Conservation (phyloP, 2,329 filamentous ascomycete species). For the Drechslerella dactyloides region DNA sequence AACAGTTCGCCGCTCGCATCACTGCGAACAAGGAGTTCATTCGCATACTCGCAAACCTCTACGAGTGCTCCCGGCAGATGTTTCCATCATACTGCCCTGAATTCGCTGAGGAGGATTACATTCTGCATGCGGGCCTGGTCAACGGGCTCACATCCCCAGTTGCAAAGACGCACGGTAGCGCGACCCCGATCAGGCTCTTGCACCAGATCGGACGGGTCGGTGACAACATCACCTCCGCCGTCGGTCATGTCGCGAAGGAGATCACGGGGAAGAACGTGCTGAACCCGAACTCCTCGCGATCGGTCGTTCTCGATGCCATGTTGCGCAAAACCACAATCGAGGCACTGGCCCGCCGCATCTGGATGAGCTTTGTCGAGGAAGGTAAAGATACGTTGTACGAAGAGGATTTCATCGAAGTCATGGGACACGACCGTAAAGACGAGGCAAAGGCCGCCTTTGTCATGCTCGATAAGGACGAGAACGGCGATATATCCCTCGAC, state of each 20-base stretch:
- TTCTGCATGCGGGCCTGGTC: conserved; percentile 81
- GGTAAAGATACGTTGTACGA: conserved; percentile 77
- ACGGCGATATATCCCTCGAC: conserved; percentile 92
- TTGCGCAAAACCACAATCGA: conserved; percentile 84
- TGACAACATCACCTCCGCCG: conserved; percentile 89
- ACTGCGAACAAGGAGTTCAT: conserved; percentile 88
- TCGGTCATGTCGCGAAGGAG: conserved; percentile 91
- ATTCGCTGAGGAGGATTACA: conserved; percentile 87
- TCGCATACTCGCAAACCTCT: conserved; percentile 79
- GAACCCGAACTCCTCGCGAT: conserved; percentile 88
- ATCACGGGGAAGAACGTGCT: conserved; percentile 93
- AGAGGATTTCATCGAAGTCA: conserved; percentile 86
- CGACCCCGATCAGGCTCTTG: conserved; percentile 78
- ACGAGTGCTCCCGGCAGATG: conserved; percentile 83
- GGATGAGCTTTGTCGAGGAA: conserved; percentile 98
- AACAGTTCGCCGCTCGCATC: conserved; percentile 82
- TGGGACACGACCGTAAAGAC: conserved; percentile 73
- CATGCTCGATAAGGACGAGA: conserved; percentile 81
- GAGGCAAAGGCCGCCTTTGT: conserved; percentile 87
- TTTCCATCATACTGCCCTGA: conserved; percentile 93
- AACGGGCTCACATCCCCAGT: conserved; percentile 58
- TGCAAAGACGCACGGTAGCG: conserved; percentile 67
- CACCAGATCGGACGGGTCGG: conserved; percentile 78
- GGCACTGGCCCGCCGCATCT: conserved; percentile 81
- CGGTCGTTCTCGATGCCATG: conserved; percentile 84